Conservation (phyloP, 352 stramenopile species). For the Phytophthora pistaciae region DNA sequence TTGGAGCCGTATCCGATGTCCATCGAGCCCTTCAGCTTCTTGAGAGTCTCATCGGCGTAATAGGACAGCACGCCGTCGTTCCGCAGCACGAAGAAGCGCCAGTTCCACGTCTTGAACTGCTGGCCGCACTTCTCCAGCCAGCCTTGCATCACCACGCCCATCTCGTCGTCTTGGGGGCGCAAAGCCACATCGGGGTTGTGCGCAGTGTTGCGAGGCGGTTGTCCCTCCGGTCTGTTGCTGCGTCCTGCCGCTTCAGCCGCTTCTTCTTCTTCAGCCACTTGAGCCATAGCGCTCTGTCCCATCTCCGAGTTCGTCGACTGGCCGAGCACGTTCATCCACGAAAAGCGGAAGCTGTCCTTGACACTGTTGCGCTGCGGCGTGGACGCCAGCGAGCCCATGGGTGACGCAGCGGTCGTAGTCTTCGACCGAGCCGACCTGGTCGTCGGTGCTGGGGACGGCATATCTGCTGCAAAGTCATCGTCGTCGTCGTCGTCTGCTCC, state of each 20-base stretch:
- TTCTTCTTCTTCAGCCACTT: slow-evolving; percentile 37
- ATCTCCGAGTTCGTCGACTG: slow-evolving; percentile 56
- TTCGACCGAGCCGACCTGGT: slow-evolving; percentile 8
- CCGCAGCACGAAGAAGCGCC: slow-evolving; percentile 88
- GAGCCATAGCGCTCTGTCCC: slow-evolving; percentile 32
- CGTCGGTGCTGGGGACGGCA: slow-evolving; percentile 7
- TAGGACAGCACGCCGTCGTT: slow-evolving; percentile 86
- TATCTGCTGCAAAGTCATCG: slow-evolving; percentile 14
- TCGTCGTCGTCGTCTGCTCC: slow-evolving; percentile 39
- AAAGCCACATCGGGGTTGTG: slow-evolving; percentile 52
- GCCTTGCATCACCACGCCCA: slow-evolving; percentile 83
- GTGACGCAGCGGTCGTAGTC: slow-evolving; percentile 16
- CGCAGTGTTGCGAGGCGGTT: slow-evolving; percentile 14
- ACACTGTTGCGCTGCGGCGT: slow-evolving; percentile 43
- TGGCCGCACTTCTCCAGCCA: slow-evolving; percentile 91
- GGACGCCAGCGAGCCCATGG: slow-evolving; percentile 6
- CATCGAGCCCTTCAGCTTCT: slow-evolving; percentile 84
- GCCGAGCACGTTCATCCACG: slow-evolving; percentile 70
- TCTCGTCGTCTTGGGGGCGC: slow-evolving; percentile 55
- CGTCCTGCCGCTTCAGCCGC: not conserved
- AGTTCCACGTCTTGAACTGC: slow-evolving; percentile 93
- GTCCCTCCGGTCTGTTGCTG: not conserved
- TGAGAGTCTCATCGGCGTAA: slow-evolving; percentile 78
- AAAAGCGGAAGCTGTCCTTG: slow-evolving; percentile 60
- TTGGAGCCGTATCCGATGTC: slow-evolving; percentile 76